Percentiles rank a stretch among this genome's conserved stretches.
Evolutionary conservation across 345 rosid genomes (phyloP).

Genomic region (Populus euphratica): DNA sequence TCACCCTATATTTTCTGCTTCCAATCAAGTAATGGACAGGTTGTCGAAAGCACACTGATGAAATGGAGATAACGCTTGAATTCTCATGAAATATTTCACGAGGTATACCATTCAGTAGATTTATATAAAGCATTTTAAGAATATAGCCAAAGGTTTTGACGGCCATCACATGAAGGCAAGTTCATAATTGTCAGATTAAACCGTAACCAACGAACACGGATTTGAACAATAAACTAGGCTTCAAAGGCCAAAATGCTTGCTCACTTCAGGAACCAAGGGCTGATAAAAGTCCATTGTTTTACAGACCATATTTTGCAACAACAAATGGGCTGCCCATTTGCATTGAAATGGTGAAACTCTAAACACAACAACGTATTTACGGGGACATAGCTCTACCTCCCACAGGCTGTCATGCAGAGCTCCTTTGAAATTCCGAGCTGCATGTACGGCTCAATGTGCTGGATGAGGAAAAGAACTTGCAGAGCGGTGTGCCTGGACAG

Average conservation of each 20-base stretch:
- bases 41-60: background rate
- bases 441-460: constrained; percentile 44
- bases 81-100: background rate
- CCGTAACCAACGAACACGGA: background rate
- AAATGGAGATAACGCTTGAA: background rate
- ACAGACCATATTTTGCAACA: constrained; percentile 8
- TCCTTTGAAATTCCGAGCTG: background rate
- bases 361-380: constrained; percentile 9
- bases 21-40: background rate
- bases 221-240: background rate
- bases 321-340: background rate
- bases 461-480: constrained; percentile 36
- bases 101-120: background rate
- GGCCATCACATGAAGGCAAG: background rate
- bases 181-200: background rate
- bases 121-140: background rate
- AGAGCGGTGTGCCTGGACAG: constrained; percentile 61
- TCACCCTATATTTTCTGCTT: background rate
- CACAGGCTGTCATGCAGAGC: background rate
- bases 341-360: background rate
- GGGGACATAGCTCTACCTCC: background rate
- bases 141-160: background rate
- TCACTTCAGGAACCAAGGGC: background rate
- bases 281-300: background rate
- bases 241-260: background rate